Evolutionary conservation across 306 rosid genomes (phyloP).

Genomic region (Vachellia pachyceras): DNA sequence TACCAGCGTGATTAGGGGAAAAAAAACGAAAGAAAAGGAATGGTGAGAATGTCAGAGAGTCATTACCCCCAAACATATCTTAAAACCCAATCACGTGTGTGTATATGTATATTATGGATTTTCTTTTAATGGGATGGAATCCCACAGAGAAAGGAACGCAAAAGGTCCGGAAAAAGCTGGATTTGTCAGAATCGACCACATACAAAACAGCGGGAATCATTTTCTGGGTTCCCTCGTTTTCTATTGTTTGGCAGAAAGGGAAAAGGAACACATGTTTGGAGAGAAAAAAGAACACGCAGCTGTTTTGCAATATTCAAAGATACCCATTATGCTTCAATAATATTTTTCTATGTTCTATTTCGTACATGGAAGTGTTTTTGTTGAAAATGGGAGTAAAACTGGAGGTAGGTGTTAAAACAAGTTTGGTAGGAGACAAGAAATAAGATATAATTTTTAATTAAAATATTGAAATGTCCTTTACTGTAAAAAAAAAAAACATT

Average conservation of each 20-base stretch:
- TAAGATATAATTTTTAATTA: no score
- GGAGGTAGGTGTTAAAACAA: no score
- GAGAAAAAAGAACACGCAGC: fast-evolving
- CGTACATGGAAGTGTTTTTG: no score
- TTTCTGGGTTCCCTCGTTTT: not conserved
- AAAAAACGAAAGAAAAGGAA: no score
- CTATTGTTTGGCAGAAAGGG: not conserved
- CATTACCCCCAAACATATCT: not conserved
- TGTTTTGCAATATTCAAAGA: not conserved
- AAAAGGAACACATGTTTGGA: not conserved
- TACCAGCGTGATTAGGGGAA: no score
- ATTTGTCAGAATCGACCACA: no score
- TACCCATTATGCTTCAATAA: not conserved
- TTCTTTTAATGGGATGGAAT: not conserved
- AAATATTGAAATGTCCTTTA: no score
- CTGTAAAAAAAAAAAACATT: no score
- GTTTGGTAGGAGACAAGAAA: no score
- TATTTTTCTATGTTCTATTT: no score
- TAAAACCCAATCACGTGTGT: not conserved
- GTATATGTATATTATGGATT: not conserved
- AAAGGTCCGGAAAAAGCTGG: no score
- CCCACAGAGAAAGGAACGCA: not conserved
- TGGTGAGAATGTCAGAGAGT: not conserved
- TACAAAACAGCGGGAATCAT: not conserved
- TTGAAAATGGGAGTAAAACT: no score